phyloP scores from a whole-genome alignment of 139 green algal species.

The Micractinium conductrix region DNA sequence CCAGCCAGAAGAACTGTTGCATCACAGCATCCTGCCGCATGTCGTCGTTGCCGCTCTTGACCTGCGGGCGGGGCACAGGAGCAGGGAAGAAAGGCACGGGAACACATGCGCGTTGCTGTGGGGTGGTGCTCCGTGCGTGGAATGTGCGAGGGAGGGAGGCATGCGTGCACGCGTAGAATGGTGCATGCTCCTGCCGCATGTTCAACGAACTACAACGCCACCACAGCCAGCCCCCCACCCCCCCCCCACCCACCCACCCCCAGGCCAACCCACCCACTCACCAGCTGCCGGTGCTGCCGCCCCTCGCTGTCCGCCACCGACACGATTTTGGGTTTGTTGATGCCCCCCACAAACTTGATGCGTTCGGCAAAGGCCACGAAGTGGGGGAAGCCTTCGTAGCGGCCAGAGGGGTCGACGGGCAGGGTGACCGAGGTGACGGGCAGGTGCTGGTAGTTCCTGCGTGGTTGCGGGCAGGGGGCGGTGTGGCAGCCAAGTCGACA shows the following conservation, averaged over 20 bases:
- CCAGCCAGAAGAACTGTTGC: conserved; percentile 95
- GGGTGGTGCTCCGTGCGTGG: too few species aligned
- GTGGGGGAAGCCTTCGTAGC: conserved; percentile 65
- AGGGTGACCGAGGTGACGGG: conserved; percentile 60
- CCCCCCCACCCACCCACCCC: not conserved
- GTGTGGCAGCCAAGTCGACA: too few species aligned
- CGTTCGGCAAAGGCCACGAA: conserved; percentile 57
- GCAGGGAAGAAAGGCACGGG: too few species aligned
- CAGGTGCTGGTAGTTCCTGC: conserved; percentile 40
- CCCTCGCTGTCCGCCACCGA: conserved; percentile 61
- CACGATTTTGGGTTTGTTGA: conserved; percentile 91
- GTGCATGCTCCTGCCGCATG: too few species aligned
- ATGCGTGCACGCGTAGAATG: too few species aligned
- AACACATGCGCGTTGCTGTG: too few species aligned
- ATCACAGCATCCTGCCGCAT: conserved; percentile 97
- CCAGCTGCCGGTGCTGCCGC: conserved; percentile 60
- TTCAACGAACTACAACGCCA: too few species aligned
- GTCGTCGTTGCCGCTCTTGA: conserved; percentile 87
- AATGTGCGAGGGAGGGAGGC: too few species aligned
- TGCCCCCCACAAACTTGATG: conserved; percentile 77
- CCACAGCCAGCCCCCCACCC: too few species aligned
- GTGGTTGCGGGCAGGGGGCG: too few species aligned
- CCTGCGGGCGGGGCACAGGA: too few species aligned
- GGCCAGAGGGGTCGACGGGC: conserved; percentile 52
- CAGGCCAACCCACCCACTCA: not conserved